Evolutionary conservation across 805 yeast genomes (phyloP).

Genomic region (Starmerella khaoyaiensis): DNA sequence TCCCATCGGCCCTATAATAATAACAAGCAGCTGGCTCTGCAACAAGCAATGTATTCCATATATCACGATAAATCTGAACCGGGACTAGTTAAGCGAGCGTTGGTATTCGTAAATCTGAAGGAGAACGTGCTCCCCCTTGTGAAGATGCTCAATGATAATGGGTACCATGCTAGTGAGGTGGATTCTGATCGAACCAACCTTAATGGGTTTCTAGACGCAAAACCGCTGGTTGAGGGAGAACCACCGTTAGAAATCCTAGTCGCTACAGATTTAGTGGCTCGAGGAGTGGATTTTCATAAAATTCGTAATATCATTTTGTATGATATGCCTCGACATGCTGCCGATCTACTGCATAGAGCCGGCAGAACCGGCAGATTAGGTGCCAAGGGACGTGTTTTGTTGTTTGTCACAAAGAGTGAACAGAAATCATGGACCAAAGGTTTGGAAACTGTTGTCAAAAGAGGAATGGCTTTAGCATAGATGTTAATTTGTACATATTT

Average conservation of each 20-base stretch:
- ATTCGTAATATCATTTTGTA: slow-evolving; percentile 69
- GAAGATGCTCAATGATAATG: slow-evolving; percentile 38
- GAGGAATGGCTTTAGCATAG: slow-evolving; percentile 26
- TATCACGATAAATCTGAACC: slow-evolving; percentile 70
- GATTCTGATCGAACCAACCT: slow-evolving; percentile 37
- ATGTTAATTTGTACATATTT: slow-evolving; percentile 3
- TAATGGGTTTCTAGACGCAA: slow-evolving; percentile 39
- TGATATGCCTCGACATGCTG: slow-evolving; percentile 74
- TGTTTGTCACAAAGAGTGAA: slow-evolving; percentile 55
- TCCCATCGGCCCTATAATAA: slow-evolving; percentile 69
- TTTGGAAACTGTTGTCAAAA: slow-evolving; percentile 53
- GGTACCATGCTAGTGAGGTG: slow-evolving; percentile 52
- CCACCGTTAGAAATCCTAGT: slow-evolving; percentile 40
- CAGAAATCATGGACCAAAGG: slow-evolving; percentile 75
- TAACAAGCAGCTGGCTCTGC: slow-evolving; percentile 68
- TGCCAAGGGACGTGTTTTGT: slow-evolving; percentile 73
- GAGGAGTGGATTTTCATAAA: slow-evolving; percentile 79
- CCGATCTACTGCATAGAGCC: slow-evolving; percentile 78
- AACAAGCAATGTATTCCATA: slow-evolving; percentile 79
- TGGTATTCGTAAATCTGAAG: slow-evolving; percentile 73
- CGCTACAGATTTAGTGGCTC: slow-evolving; percentile 76
- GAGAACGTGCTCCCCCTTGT: slow-evolving; percentile 49
- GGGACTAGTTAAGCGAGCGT: slow-evolving; percentile 61
- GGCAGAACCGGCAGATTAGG: slow-evolving; percentile 94
- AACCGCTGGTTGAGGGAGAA: slow-evolving; percentile 9